phyloP scores from a whole-genome alignment of 148 eudicot genomes.

The Vaccinium darrowii region DNA sequence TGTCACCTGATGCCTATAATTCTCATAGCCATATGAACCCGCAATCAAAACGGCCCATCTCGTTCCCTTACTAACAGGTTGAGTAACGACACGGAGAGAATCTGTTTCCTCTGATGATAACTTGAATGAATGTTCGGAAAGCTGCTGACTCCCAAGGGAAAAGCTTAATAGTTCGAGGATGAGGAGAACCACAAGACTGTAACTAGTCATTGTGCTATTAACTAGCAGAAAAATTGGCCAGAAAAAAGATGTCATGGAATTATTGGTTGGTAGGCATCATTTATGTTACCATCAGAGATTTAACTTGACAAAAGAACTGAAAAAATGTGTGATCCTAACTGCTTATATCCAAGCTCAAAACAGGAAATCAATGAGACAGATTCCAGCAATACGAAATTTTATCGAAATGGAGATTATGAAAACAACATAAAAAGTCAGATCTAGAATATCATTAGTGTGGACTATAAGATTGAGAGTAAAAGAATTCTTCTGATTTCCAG shows the following conservation, averaged over 20 bases:
- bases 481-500: background rate
- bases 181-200: background rate
- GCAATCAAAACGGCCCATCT: slow-evolving; percentile 14
- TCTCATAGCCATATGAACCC: background rate
- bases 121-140: background rate
- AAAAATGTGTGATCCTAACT: background rate
- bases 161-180: slow-evolving; percentile 10
- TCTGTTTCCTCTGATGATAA: slow-evolving; percentile 8
- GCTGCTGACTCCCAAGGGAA: slow-evolving; percentile 12
- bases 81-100: background rate
- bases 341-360: background rate
- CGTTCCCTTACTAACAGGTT: background rate
- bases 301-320: background rate
- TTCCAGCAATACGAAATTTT: background rate
- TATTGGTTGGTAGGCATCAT: background rate
- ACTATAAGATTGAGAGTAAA: background rate
- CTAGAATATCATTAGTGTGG: background rate
- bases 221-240: background rate
- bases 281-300: background rate
- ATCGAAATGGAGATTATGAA: background rate
- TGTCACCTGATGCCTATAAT: slow-evolving; percentile 13
- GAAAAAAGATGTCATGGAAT: background rate
- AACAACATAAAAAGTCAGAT: background rate
- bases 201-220: slow-evolving; percentile 2
- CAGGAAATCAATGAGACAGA: background rate